Percentiles rank a stretch among this genome's conserved stretches.
Evolutionary conservation across 768 basidiomycete species (phyloP).

Genomic region (Hygrocybe coccinea): DNA sequence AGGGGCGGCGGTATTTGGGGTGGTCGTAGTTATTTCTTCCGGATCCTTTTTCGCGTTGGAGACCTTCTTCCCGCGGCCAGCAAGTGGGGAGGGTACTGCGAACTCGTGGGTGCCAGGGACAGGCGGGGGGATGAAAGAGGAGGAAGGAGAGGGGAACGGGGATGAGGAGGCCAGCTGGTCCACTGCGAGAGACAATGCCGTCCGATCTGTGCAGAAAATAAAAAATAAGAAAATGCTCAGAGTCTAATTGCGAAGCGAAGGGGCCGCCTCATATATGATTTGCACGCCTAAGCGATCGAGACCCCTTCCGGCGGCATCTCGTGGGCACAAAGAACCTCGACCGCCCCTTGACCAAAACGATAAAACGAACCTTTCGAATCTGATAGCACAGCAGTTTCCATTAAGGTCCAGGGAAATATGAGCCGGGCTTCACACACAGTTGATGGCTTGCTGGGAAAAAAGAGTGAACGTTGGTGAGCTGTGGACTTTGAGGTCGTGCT

Average conservation of each 20-base stretch:
- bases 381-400: background rate
- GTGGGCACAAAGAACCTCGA: too few species aligned
- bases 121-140: constrained; percentile 65
- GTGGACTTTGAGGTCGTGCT: too few species aligned
- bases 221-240: background rate
- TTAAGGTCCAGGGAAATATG: background rate
- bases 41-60: constrained; percentile 8
- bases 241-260: background rate
- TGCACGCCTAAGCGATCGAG: background rate
- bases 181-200: constrained; percentile 34
- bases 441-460: too few species aligned
- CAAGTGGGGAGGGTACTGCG: constrained; percentile 41
- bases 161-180: constrained; percentile 42
- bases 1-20: background rate
- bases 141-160: constrained; percentile 59
- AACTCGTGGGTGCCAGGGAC: constrained; percentile 65
- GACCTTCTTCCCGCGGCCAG: constrained; percentile 19
- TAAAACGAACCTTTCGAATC: too few species aligned
- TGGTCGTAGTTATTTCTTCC: background rate
- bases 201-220: constrained; percentile 5
- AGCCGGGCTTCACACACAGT: background rate
- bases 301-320: too few species aligned
- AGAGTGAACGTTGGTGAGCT: too few species aligned
- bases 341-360: too few species aligned
- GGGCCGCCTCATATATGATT: background rate